A percentile compares a stretch with the other conserved stretches of the same genome.
Evolutionary conservation across 73 alveolate genomes (phyloP).

Genomic region (Blepharisma stoltei): DNA sequence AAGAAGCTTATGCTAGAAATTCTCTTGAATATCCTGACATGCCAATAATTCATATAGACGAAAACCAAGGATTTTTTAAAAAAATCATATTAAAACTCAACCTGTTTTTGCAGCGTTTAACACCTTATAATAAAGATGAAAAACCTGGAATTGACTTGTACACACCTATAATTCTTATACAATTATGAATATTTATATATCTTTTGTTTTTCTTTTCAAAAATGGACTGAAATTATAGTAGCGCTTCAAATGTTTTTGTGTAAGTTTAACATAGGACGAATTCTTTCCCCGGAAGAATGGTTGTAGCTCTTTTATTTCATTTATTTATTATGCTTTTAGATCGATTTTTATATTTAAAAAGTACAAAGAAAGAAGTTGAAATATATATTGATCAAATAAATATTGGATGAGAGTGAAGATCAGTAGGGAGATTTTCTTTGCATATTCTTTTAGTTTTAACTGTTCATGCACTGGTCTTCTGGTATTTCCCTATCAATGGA

Average conservation of each 20-base stretch:
- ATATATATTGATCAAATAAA: neutral
- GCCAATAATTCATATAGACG: too few relatives aligned
- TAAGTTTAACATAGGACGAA: neutral
- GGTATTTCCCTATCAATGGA: slow-evolving; percentile 14
- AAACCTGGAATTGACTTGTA: slow-evolving; percentile 12
- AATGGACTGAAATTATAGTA: neutral
- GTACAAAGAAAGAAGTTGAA: neutral
- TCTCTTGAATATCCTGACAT: too few relatives aligned
- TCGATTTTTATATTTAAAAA: neutral
- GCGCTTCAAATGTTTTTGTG: neutral
- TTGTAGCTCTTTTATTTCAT: slow-evolving; percentile 12
- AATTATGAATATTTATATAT: neutral
- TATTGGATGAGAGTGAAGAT: neutral
- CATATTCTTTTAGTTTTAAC: neutral
- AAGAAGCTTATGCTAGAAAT: slow-evolving; percentile 19
- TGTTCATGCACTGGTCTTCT: neutral
- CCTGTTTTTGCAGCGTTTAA: too few relatives aligned
- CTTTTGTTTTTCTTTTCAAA: neutral
- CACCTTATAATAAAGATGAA: neutral
- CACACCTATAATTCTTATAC: neutral
- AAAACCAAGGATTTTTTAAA: too few relatives aligned
- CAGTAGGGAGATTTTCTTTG: neutral
- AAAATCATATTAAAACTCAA: too few relatives aligned
- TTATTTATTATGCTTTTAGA: slow-evolving; percentile 10
- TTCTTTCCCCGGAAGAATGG: slow-evolving; percentile 17